Percentiles rank a stretch among this genome's conserved stretches.
Conservation (phyloP, 352 stramenopile species). For the Globisporangium middletonii region DNA sequence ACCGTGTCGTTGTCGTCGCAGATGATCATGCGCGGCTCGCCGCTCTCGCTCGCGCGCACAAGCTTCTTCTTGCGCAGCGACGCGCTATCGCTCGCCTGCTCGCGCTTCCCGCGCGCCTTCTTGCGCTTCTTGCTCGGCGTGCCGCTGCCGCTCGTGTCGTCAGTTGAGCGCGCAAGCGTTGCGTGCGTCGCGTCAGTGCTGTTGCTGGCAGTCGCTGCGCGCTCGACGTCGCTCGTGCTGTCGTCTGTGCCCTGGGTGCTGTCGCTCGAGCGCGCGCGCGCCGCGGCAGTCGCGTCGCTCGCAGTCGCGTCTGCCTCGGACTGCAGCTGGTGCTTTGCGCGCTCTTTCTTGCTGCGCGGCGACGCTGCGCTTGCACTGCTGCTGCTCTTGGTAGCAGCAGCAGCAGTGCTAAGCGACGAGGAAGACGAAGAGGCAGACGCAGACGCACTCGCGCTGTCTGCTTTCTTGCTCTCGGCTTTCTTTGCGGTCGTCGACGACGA, state of each 20-base stretch:
- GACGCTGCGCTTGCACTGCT: slow-evolving; percentile 1
- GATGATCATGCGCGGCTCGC: slow-evolving; percentile 75
- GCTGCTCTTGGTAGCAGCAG: not conserved
- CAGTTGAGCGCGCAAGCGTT: not conserved
- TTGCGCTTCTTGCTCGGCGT: slow-evolving; percentile 16
- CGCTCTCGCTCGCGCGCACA: slow-evolving; percentile 27
- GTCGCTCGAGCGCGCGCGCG: not conserved
- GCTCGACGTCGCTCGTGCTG: not conserved
- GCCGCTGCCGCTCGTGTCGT: not conserved
- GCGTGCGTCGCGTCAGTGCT: not conserved
- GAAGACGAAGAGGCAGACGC: too few species aligned
- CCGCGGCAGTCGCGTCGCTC: not conserved
- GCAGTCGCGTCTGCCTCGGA: not conserved
- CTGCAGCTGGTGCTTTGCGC: not conserved
- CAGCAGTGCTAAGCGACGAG: not conserved
- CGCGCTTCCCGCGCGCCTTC: slow-evolving; percentile 10
- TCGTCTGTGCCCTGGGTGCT: not conserved
- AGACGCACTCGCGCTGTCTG: slow-evolving; percentile 1
- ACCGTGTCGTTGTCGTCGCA: slow-evolving; percentile 68
- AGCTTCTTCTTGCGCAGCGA: slow-evolving; percentile 9
- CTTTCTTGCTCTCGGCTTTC: slow-evolving; percentile 17
- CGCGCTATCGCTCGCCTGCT: slow-evolving; percentile 5
- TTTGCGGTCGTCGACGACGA: slow-evolving; percentile 11
- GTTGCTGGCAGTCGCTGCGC: not conserved
- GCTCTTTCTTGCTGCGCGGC: not conserved